phyloP scores from a whole-genome alignment of 169 alveolate species.

The Plasmodium yoelii region DNA sequence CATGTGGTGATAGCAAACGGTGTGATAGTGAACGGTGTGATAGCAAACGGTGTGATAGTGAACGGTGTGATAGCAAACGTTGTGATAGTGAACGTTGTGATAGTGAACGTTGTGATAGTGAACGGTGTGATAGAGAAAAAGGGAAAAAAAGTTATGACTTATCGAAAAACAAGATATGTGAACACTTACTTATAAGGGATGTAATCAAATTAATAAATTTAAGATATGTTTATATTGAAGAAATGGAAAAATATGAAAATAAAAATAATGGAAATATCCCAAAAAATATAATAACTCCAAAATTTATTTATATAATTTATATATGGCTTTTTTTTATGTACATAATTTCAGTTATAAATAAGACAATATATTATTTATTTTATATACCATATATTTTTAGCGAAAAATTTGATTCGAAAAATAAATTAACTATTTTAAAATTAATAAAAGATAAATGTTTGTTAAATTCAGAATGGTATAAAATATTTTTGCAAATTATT shows the following conservation, averaged over 20 bases:
- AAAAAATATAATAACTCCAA: not conserved
- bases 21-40: too few species aligned
- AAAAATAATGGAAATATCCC: not conserved
- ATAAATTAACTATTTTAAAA: constrained; percentile 9
- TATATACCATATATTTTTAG: not conserved
- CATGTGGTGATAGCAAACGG: too few species aligned
- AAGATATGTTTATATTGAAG: not conserved
- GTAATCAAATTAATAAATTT: constrained; percentile 26
- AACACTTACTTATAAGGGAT: constrained; percentile 2
- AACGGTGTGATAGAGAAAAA: too few species aligned
- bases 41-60: too few species aligned
- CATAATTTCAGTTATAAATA: constrained; percentile 36
- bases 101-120: too few species aligned
- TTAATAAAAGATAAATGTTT: constrained; percentile 21
- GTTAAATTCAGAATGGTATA: constrained; percentile 47
- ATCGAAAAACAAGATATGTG: not conserved
- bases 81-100: too few species aligned
- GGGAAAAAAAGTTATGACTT: not conserved
- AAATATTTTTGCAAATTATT: constrained; percentile 20
- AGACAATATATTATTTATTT: constrained; percentile 11
- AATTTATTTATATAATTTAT: not conserved
- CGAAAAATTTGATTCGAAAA: not conserved
- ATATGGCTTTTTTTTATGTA: constrained; percentile 17
- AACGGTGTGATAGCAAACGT: too few species aligned
- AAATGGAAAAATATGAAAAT: constrained; percentile 23